Base-by-base conservation (phyloP, 139 green algal genomes). In the Ettlia oleoabundans region DNA sequence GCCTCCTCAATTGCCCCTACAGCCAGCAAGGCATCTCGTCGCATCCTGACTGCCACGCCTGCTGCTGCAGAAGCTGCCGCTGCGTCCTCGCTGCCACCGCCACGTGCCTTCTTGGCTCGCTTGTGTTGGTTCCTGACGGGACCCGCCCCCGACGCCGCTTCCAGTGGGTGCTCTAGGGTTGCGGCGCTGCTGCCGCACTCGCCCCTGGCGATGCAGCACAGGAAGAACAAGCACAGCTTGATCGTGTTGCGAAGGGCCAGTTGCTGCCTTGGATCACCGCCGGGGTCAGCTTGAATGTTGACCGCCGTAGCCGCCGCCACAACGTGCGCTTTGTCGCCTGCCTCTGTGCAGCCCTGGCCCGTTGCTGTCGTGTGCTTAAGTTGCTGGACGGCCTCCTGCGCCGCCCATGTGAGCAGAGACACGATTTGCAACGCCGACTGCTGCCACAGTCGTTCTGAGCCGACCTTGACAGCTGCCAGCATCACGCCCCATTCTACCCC, bases 171-270 rank as follows among this genome's bases (percentile, higher is more conserved):
- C 55, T n/a, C 55, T 65, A 32, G 18, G 35, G 30, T 40, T 28
- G 3, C 26, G 24, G 22, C 68, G 52, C 53, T 22, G 35, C 65
- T 51, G 26, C 58, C n/a, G 53, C 24, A 32, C 35, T 80, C 24
- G 10, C 70, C 42, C 70, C 42, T 52, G 7, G 35, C 35, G 35
- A 80, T 8, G 52, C 22, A 33, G 35, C 52, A 67, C 24, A 80
- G 73, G 53, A 79, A 68, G 2, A 64, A n/a, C 33, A 80, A 26
- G 1, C 42, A 40, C 35, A 80, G 73, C 73, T 80, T 80, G 37
- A 80, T 24, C 5, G 53, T 80, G 73, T 80, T 80, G 4, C 32
- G 73, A 35, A 80, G 26, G 2, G 73, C 73, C 38, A 37, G 35
- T 24, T 4, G 73, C 3, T 41, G 73, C 15, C 73, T 51, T 1